phyloP scores from a whole-genome alignment of 2,329 filamentous ascomycete species.

The Lizonia empirigonia region DNA sequence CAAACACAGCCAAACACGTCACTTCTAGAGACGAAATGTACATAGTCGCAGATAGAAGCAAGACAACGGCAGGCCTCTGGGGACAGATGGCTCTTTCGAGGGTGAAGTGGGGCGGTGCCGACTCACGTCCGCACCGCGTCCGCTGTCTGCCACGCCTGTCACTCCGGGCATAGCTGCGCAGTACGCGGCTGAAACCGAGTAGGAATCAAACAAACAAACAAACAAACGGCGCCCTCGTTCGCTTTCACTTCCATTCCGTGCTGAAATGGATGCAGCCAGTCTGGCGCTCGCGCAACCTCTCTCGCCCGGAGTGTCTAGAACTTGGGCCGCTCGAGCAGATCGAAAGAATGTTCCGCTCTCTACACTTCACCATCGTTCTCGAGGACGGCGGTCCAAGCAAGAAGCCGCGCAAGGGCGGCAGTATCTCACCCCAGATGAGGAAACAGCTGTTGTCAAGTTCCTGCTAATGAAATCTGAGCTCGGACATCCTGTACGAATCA shows the following conservation, averaged over 20 bases:
- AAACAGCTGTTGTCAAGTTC: constrained; percentile 33
- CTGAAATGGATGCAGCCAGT: constrained; percentile 19
- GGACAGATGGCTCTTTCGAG: no score
- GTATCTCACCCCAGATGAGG: constrained; percentile 38
- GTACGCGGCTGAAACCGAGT: no score
- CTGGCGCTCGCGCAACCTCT: constrained; percentile 17
- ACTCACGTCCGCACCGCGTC: no score
- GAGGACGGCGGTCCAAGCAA: constrained; percentile 24
- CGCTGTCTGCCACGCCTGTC: no score
- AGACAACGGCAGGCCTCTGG: no score
- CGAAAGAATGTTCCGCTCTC: constrained; percentile 18
- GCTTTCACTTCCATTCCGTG: neutral
- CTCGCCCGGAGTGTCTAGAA: constrained; percentile 5
- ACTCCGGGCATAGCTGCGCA: no score
- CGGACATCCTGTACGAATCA: constrained; percentile 27
- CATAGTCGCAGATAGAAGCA: no score
- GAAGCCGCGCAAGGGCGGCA: constrained; percentile 24
- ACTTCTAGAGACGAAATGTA: no score
- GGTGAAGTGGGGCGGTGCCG: no score
- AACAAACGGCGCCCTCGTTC: no score
- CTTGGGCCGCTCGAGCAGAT: constrained; percentile 15
- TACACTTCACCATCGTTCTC: constrained; percentile 27
- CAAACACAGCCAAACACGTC: no score
- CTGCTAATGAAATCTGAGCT: constrained; percentile 23
- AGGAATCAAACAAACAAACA: no score